Percentiles rank a stretch among this genome's conserved stretches.
Conservation (phyloP, 2,329 filamentous ascomycete genomes). For the Hawksworthiomyces lignivorus region DNA sequence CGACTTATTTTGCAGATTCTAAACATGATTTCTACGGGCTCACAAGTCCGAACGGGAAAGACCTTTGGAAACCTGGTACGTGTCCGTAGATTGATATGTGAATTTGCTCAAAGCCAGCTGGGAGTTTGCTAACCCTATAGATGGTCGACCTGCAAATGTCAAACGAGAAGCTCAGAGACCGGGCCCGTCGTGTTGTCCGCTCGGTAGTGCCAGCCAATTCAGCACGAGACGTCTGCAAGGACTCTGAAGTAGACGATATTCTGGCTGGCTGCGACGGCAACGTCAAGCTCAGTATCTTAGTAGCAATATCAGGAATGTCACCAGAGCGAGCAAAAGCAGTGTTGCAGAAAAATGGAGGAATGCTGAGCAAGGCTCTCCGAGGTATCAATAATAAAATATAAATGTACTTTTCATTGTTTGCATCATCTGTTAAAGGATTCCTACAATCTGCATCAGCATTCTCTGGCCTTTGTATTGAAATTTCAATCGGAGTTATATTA, state of each 20-base stretch:
- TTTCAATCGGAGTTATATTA: too few relatives aligned
- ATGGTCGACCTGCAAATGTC: conserved; percentile 14
- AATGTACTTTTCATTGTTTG: neutral
- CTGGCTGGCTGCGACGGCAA: conserved; percentile 7
- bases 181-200: conserved; percentile 8
- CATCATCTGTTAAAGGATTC: too few relatives aligned
- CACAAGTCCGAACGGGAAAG: conserved; percentile 33
- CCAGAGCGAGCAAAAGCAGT: conserved; percentile 3
- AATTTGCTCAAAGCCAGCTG: too few relatives aligned
- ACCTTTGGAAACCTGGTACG: conserved; percentile 22
- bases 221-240: neutral
- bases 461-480: too few relatives aligned
- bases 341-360: conserved; percentile 3
- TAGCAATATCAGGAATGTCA: conserved; percentile 4
- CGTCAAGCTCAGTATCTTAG: conserved; percentile 12
- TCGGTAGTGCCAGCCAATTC: conserved; percentile 2
- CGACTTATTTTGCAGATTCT: conserved; percentile 24
- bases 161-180: conserved; percentile 13
- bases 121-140: conserved; percentile 1
- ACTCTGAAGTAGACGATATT: conserved; percentile 5
- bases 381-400: neutral
- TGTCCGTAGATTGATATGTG: too few relatives aligned
- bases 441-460: too few relatives aligned
- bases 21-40: conserved; percentile 36
- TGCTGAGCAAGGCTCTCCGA: conserved; percentile 3